These are phyloP conservation scores for Paraconiothyrium sp. DNA, from an alignment of 2,329 filamentous ascomycete genomes.

Conservation along the genomic window DNA sequence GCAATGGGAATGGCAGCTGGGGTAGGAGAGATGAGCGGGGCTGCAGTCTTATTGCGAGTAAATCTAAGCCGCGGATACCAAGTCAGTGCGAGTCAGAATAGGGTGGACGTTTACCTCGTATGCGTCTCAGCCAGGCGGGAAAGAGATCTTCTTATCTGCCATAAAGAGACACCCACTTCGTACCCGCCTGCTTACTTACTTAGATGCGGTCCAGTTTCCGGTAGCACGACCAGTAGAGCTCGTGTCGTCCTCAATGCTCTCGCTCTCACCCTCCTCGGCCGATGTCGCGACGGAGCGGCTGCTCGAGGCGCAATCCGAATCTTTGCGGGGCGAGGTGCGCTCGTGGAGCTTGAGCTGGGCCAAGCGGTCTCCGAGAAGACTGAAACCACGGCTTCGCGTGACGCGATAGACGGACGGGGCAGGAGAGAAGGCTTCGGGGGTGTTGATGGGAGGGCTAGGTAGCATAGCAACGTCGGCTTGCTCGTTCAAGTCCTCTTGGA, in stretches of 20 bases:
- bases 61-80: neutral
- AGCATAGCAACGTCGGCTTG: conserved; percentile 39
- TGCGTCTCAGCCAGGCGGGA: too few relatives aligned
- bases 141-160: too few relatives aligned
- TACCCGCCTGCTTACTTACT: too few relatives aligned
- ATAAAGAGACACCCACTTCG: too few relatives aligned
- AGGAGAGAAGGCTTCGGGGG: conserved; percentile 38
- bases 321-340: conserved; percentile 23
- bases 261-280: conserved; percentile 28
- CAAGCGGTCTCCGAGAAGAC: conserved; percentile 88
- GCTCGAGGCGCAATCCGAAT: conserved; percentile 31
- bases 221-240: neutral
- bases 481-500: conserved; percentile 44
- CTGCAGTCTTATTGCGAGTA: neutral
- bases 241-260: conserved; percentile 23
- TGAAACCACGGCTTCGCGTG: conserved; percentile 63
- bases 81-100: too few relatives aligned
- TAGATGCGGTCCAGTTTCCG: conserved; percentile 4
- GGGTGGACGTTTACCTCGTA: too few relatives aligned
- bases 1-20: conserved; percentile 35
- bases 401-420: conserved; percentile 34
- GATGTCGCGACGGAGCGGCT: conserved; percentile 30
- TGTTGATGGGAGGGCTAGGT: conserved; percentile 45
- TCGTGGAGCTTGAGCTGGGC: conserved; percentile 65
- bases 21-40: conserved; percentile 11